phyloP scores from a whole-genome alignment of 1,284 basidiomycete genomes.

The Gastroboletus turbinatus region DNA sequence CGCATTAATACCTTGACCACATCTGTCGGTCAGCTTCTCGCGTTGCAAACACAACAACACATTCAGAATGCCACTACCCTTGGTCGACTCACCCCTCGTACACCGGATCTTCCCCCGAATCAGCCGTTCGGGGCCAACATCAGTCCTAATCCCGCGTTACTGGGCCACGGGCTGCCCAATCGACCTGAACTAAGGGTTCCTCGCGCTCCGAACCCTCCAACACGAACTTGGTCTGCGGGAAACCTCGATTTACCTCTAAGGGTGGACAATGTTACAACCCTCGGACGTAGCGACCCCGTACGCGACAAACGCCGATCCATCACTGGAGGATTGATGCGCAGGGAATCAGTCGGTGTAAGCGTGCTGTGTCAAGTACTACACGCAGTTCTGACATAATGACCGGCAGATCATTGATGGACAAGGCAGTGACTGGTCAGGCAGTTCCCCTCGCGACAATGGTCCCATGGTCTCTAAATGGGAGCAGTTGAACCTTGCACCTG shows the following conservation, averaged over 20 bases:
- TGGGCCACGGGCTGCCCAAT: conserved; percentile 59
- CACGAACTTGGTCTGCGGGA: conserved; percentile 80
- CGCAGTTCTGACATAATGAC: conserved; percentile 14
- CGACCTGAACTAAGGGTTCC: conserved; percentile 57
- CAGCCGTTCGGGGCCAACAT: conserved; percentile 45
- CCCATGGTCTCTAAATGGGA: conserved; percentile 97
- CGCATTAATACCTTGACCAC: conserved; percentile 80
- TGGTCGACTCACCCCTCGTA: conserved; percentile 45
- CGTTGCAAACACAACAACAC: conserved; percentile 70
- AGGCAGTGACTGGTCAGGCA: conserved; percentile 52
- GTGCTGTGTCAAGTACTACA: conserved; percentile 3
- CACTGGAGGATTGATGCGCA: conserved; percentile 56
- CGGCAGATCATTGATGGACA: conserved; percentile 50
- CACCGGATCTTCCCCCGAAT: conserved; percentile 50
- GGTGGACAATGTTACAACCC: conserved; percentile 39
- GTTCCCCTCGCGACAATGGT: conserved; percentile 67
- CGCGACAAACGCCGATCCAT: conserved; percentile 77
- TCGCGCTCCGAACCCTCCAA: conserved; percentile 65
- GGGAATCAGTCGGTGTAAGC: conserved; percentile 75
- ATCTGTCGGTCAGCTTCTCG: conserved; percentile 83
- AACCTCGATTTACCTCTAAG: conserved; percentile 70
- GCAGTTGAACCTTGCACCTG: conserved; percentile 82
- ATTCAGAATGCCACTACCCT: conserved; percentile 47
- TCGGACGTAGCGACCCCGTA: conserved; percentile 36
- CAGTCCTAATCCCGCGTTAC: conserved; percentile 39